These are phyloP conservation scores for Ascoidea asiatica DNA, from an alignment of 805 yeast genomes.

Conservation along the genomic window DNA sequence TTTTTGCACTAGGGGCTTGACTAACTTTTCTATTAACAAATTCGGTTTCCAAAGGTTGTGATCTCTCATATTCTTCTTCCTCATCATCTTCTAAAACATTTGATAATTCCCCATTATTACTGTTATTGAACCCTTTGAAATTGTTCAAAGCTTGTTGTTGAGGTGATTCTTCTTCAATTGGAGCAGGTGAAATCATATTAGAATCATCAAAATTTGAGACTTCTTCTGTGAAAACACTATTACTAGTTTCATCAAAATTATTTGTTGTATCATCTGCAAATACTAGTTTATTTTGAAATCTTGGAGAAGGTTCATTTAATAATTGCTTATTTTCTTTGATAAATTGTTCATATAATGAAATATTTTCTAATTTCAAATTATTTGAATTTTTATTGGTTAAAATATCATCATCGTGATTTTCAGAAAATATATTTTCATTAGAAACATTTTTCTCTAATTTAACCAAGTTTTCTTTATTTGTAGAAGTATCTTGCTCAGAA, in stretches of 20 bases:
- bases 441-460: neutral
- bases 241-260: neutral
- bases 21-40: neutral
- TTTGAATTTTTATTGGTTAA: neutral
- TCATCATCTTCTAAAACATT: constrained; percentile 1
- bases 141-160: constrained; percentile 4
- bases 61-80: neutral
- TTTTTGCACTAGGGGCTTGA: neutral
- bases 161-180: too few relatives aligned
- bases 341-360: neutral
- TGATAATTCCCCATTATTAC: neutral
- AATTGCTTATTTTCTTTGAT: neutral
- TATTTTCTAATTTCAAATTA: neutral
- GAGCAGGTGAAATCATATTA: neutral
- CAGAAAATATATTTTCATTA: neutral
- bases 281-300: neutral
- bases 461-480: neutral
- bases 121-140: constrained; percentile 1
- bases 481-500: neutral
- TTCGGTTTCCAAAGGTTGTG: neutral
- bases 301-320: neutral
- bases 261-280: neutral
- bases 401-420: too few relatives aligned
- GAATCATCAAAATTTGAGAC: neutral
- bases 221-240: neutral